A percentile compares a stretch with the other conserved stretches of the same genome.
These are phyloP conservation scores for Fusarium neocosmosporiellum DNA, from an alignment of 2,329 filamentous ascomycete species.

Conservation along the genomic window DNA sequence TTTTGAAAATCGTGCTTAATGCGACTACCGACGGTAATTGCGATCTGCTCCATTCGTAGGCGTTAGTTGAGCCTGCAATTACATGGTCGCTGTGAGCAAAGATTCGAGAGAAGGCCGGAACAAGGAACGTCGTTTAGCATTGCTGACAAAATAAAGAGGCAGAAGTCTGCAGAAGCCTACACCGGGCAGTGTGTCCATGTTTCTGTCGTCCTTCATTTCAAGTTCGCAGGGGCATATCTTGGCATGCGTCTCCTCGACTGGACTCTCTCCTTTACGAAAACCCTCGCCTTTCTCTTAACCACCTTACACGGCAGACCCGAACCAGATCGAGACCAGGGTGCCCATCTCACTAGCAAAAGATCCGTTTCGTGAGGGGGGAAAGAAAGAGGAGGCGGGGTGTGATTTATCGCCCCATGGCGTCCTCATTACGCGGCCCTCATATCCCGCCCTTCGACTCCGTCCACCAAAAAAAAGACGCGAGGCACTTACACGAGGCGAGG, in stretches of 20 bases:
- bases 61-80: background rate
- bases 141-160: background rate
- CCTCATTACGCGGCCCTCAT: slow-evolving; percentile 31
- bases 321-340: background rate
- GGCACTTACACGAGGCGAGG: slow-evolving; percentile 15
- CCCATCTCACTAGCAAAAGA: background rate
- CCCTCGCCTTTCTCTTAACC: background rate
- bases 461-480: slow-evolving; percentile 1
- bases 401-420: background rate
- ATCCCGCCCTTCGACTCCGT: slow-evolving; percentile 5
- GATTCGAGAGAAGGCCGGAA: background rate
- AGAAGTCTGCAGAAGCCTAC: background rate
- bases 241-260: background rate
- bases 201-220: background rate
- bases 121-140: background rate
- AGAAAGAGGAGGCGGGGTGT: background rate
- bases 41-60: background rate
- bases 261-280: background rate
- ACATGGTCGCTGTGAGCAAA: background rate
- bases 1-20: background rate
- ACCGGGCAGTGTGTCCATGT: background rate
- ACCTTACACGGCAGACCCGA: background rate
- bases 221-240: background rate
- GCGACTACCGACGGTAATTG: background rate
- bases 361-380: background rate